These are phyloP conservation scores for Diddensiella caesifluorescens DNA, from an alignment of 805 yeast species.

Conservation along the genomic window DNA sequence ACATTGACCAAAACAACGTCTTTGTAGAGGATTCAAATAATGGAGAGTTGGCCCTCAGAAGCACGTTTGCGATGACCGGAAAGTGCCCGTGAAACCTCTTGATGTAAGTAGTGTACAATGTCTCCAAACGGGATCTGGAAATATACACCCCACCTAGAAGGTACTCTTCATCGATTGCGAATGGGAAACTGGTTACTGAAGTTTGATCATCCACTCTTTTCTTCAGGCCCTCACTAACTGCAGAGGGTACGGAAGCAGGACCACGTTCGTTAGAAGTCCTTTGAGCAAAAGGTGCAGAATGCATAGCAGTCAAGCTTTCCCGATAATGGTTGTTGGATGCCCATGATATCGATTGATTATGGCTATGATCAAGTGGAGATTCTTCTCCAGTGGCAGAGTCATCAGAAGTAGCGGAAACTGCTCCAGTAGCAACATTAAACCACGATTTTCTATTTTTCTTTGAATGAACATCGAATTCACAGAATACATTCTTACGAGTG, in stretches of 20 bases:
- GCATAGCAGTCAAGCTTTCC: too few species aligned
- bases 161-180: constrained; percentile 3
- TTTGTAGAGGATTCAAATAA: constrained; percentile 4
- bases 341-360: too few species aligned
- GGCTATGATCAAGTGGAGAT: too few species aligned
- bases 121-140: constrained; percentile 3
- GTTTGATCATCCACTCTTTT: too few species aligned
- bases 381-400: too few species aligned
- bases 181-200: not conserved
- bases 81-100: constrained; percentile 2
- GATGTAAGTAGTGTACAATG: constrained; percentile 8
- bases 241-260: too few species aligned
- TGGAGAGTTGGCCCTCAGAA: constrained; percentile 8
- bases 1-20: constrained; percentile 14
- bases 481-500: constrained; percentile 62
- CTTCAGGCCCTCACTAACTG: too few species aligned
- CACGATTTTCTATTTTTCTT: not conserved
- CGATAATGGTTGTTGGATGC: too few species aligned
- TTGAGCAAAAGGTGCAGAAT: too few species aligned
- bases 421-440: not conserved
- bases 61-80: constrained; percentile 10
- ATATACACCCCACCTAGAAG: constrained; percentile 6
- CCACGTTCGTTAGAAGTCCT: too few species aligned
- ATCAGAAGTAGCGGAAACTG: too few species aligned
- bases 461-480: constrained; percentile 42